Percentiles rank a stretch among this genome's conserved stretches.
Evolutionary conservation across 441 rosid species (phyloP).

Genomic region (Syzygium syzygioides): DNA sequence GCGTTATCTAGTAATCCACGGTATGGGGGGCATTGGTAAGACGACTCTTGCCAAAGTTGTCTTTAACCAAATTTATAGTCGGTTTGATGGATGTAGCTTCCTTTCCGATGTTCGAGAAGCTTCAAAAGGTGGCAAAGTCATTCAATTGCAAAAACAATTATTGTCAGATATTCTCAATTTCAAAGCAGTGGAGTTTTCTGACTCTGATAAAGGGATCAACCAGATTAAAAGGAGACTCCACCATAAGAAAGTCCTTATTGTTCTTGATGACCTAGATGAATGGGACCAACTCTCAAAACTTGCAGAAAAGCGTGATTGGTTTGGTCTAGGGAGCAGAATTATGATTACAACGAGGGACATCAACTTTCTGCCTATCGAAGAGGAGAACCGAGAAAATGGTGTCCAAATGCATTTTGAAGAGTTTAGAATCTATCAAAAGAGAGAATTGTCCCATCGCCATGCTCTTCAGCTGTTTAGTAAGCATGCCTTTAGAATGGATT

Average conservation of each 20-base stretch:
- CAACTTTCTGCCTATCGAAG: background rate
- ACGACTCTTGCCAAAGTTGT: background rate
- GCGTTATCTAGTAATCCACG: background rate
- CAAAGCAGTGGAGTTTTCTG: background rate
- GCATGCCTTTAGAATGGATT: background rate
- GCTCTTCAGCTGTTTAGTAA: background rate
- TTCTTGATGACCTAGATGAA: background rate
- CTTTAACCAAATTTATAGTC: background rate
- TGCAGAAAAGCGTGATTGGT: background rate
- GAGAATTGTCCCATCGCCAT: background rate
- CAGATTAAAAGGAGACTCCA: background rate
- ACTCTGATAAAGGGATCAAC: background rate
- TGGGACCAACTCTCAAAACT: background rate
- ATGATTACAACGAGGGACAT: background rate
- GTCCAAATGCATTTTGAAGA: background rate
- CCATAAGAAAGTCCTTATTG: background rate
- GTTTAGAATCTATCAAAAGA: background rate
- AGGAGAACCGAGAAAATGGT: background rate
- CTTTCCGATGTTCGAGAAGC: background rate
- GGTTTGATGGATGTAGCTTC: background rate
- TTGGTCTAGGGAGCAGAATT: background rate
- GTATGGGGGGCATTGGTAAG: background rate
- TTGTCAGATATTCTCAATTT: background rate
- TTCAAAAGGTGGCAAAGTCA: accelerated
- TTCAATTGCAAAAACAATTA: background rate